Base-by-base conservation (phyloP, 176 grass and related monocot species). In the Triticum monococcum region DNA sequence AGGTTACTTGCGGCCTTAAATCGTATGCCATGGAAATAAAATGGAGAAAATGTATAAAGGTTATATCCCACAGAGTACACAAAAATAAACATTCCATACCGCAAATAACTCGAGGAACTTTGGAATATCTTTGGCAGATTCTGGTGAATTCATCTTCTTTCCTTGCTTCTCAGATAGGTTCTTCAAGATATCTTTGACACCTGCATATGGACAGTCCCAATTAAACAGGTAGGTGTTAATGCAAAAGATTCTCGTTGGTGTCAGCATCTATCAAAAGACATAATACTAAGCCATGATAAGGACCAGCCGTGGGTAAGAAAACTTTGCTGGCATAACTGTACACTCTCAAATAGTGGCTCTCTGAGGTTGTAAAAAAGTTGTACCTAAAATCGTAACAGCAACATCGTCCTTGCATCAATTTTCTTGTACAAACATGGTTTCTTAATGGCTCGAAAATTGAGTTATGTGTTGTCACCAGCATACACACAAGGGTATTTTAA, bases 131-230 rank as follows among this genome's bases (percentile, higher is more conserved):
- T 98, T 87, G 63, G 97, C 90, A 84, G 97, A 98, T 86, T 96
- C 94, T 40, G 18, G 59, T 2, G 88, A 92, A 85, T 88, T 91
- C 97, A 98, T 98, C 83, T 89, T 84, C 88, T 85, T 98, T 56
- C 97, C 97, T 90, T 98, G 97, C 90, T 93, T 98, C 75, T 98
- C 97, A 70, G 97, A 98, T 86, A 98, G 70, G 85, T 89, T 96
- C 77, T 87, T 95, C n/a, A 98, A 89, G 71, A 98, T 68, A 31
- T 92, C 92, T 89, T 92, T 98, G 69, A 89, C 90, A 62, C 97
- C 97, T 98, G 76, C 86, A 86, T 46, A 68, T 16, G 62, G 50
- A 83, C 61, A 69, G 82, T 78, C n/a, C 35, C 26, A 37, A 67
- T 80, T 76, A 85, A 4, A 50, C 4, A 18, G 25, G 60, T 22